Evolutionary conservation across 2,329 filamentous ascomycete genomes (phyloP).

Genomic region (Reticulascus tulasneorum): DNA sequence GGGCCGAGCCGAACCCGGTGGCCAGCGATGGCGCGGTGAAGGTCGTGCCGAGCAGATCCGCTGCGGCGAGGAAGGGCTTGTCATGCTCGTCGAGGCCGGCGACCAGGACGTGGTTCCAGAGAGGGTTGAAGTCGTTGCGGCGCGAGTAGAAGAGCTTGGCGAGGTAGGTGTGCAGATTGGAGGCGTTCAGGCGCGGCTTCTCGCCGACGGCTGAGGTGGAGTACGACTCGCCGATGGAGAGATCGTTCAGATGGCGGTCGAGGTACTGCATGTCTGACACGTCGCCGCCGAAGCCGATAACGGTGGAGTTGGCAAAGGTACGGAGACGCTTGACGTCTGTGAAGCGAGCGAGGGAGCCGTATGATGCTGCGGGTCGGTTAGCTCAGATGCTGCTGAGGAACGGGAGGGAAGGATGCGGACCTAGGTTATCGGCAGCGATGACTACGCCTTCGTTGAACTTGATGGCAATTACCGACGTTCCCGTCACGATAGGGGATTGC

Average conservation of each 20-base stretch:
- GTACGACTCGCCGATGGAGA: slow-evolving; percentile 89
- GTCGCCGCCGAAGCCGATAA: slow-evolving; percentile 94
- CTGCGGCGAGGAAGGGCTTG: slow-evolving; percentile 85
- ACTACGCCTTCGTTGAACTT: slow-evolving; percentile 97
- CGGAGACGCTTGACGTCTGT: slow-evolving; percentile 94
- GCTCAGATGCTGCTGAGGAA: neutral
- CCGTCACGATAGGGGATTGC: slow-evolving; percentile 89
- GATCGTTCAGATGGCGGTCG: slow-evolving; percentile 81
- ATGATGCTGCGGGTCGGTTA: slow-evolving; percentile 69
- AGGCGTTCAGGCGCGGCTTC: slow-evolving; percentile 65
- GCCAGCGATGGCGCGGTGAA: slow-evolving; percentile 85
- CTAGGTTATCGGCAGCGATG: slow-evolving; percentile 94
- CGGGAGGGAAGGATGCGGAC: slow-evolving; percentile 37
- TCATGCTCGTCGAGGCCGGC: slow-evolving; percentile 77
- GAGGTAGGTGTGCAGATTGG: slow-evolving; percentile 95
- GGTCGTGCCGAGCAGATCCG: slow-evolving; percentile 89
- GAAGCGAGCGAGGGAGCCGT: slow-evolving; percentile 95
- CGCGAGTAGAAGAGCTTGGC: slow-evolving; percentile 94
- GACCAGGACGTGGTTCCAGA: slow-evolving; percentile 95
- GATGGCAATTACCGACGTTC: slow-evolving; percentile 89
- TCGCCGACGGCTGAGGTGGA: slow-evolving; percentile 39
- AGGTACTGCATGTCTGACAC: slow-evolving; percentile 99
- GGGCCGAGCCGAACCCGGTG: slow-evolving; percentile 88
- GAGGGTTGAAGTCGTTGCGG: slow-evolving; percentile 90
- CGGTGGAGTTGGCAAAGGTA: slow-evolving; percentile 75